Conservation (phyloP, 192 early-diverging fungal species). For the Podila minutissima region DNA sequence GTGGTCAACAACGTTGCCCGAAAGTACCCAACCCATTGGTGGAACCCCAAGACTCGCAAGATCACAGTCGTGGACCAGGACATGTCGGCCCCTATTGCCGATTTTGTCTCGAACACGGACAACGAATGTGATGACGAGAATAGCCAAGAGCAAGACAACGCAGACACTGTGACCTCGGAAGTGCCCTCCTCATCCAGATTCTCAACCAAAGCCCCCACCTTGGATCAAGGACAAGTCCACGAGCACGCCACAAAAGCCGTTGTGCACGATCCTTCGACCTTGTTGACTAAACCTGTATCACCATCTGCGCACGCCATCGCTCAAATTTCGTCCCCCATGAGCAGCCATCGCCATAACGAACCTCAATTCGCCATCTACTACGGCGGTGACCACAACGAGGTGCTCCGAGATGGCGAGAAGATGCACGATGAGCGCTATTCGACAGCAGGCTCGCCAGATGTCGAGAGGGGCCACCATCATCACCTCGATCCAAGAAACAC, state of each 20-base stretch:
- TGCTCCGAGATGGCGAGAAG: conserved; percentile 17
- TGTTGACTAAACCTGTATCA: background rate
- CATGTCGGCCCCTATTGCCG: conserved; percentile 28
- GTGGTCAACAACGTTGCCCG: conserved; percentile 62
- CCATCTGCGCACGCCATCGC: background rate
- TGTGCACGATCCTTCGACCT: background rate
- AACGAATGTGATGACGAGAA: conserved; percentile 1
- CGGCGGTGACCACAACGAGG: conserved; percentile 25
- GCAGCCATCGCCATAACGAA: conserved; percentile 2
- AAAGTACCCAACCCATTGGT: conserved; percentile 66
- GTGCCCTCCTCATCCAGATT: background rate
- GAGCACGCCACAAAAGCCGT: background rate
- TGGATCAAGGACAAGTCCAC: background rate
- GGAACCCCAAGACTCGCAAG: conserved; percentile 45
- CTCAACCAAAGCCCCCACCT: background rate
- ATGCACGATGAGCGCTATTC: background rate
- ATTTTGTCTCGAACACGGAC: conserved; percentile 16
- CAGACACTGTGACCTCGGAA: background rate
- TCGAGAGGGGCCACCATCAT: conserved; percentile 2
- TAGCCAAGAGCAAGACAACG: background rate
- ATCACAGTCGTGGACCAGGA: conserved; percentile 37
- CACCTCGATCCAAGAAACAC: background rate
- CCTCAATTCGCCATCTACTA: conserved; percentile 37
- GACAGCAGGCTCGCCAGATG: background rate
- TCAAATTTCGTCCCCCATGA: background rate